phyloP scores from a whole-genome alignment of 345 rosid genomes.

The Salix exigua region DNA sequence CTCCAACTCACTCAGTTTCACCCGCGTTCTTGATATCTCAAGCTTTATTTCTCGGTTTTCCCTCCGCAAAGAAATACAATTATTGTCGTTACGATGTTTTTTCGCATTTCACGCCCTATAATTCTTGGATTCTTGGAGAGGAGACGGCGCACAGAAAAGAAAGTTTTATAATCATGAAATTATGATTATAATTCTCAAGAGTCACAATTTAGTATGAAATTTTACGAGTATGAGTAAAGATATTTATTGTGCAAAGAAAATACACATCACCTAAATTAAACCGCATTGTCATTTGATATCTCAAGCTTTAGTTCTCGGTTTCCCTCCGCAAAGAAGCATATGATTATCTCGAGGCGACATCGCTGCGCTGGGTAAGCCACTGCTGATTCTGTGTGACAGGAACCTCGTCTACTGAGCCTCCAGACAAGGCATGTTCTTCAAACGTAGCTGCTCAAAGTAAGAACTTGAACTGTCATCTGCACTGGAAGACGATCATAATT shows the following conservation, averaged over 20 bases:
- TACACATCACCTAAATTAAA: too few species aligned
- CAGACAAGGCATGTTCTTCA: slow-evolving; percentile 60
- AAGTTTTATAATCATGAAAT: too few species aligned
- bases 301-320: too few species aligned
- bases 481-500: slow-evolving; percentile 53
- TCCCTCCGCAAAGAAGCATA: slow-evolving; percentile 22
- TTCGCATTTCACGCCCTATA: too few species aligned
- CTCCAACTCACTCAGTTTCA: slow-evolving; percentile 62
- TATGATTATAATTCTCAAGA: too few species aligned
- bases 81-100: too few species aligned
- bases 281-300: too few species aligned
- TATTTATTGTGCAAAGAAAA: too few species aligned
- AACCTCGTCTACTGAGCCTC: slow-evolving; percentile 60
- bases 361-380: slow-evolving; percentile 66
- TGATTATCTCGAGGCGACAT: slow-evolving; percentile 72
- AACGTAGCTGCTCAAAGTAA: slow-evolving; percentile 62
- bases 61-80: slow-evolving; percentile 39
- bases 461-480: slow-evolving; percentile 56
- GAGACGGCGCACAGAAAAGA: too few species aligned
- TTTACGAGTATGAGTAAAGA: accelerated
- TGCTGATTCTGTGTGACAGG: slow-evolving; percentile 63
- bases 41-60: slow-evolving; percentile 71
- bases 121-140: too few species aligned
- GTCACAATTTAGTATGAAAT: too few species aligned
- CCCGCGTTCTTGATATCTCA: slow-evolving; percentile 69